phyloP scores from a whole-genome alignment of 2,329 filamentous ascomycete genomes.

The Xylaria sp. region DNA sequence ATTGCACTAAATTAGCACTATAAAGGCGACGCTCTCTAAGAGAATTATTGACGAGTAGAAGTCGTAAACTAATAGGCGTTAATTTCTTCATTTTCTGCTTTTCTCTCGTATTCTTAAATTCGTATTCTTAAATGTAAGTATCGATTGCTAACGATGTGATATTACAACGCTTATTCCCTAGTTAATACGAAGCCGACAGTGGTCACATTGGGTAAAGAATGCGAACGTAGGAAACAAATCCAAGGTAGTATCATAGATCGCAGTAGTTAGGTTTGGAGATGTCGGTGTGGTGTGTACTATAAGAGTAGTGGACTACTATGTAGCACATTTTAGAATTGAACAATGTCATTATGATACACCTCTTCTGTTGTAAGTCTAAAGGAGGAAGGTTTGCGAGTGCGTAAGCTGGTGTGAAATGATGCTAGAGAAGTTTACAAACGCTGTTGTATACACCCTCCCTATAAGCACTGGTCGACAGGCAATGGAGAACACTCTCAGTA shows the following conservation, averaged over 20 bases:
- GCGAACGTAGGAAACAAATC: neutral
- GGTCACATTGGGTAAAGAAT: neutral
- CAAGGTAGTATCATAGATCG: neutral
- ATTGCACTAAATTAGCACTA: neutral
- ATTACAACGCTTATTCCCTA: neutral
- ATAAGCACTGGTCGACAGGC: too few relatives aligned
- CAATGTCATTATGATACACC: neutral
- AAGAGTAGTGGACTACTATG: neutral
- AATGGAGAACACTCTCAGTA: too few relatives aligned
- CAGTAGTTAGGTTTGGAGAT: neutral
- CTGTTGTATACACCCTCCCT: too few relatives aligned
- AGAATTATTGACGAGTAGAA: neutral
- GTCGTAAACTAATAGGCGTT: neutral
- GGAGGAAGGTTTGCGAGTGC: too few relatives aligned
- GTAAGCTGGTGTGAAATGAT: too few relatives aligned
- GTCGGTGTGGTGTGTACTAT: neutral
- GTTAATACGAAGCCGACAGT: neutral
- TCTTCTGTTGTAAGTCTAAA: too few relatives aligned
- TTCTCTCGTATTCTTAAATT: neutral
- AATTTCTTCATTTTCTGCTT: neutral
- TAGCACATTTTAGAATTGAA: neutral
- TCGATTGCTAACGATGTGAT: neutral
- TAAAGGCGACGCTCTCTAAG: neutral
- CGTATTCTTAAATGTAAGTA: neutral
- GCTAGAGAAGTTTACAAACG: too few relatives aligned